These are phyloP conservation scores for Penstemon eatonii DNA, from an alignment of 257 asterid species.

Conservation along the genomic window DNA sequence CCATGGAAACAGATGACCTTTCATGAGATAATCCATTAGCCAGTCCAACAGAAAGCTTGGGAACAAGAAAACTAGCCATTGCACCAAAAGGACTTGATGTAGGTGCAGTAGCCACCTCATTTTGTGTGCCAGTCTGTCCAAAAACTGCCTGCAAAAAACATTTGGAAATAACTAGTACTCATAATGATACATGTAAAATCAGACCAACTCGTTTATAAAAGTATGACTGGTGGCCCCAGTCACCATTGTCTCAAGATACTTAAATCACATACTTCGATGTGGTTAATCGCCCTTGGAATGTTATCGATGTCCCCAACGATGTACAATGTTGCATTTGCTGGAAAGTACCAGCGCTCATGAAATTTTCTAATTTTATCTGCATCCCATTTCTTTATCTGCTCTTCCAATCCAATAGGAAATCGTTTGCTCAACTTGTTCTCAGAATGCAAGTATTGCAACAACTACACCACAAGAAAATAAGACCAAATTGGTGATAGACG, in stretches of 20 bases:
- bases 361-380: slow-evolving; percentile 95
- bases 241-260: slow-evolving; percentile 23
- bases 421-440: slow-evolving; percentile 98
- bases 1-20: slow-evolving; percentile 59
- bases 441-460: slow-evolving; percentile 93
- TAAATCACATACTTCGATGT: slow-evolving; percentile 74
- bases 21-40: slow-evolving; percentile 68
- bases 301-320: slow-evolving; percentile 93
- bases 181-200: slow-evolving; percentile 4
- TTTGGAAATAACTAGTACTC: slow-evolving; percentile 21
- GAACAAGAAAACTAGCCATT: slow-evolving; percentile 95
- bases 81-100: slow-evolving; percentile 88
- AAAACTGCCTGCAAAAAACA: slow-evolving; percentile 71
- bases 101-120: slow-evolving; percentile 56
- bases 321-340: slow-evolving; percentile 96
- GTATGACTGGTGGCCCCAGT: slow-evolving; percentile 20
- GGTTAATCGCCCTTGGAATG: slow-evolving; percentile 70
- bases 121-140: slow-evolving; percentile 67
- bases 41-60: slow-evolving; percentile 79
- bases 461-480: slow-evolving; percentile 44
- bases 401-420: slow-evolving; percentile 97
- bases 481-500: slow-evolving; percentile 18
- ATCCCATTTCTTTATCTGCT: slow-evolving; percentile 98
- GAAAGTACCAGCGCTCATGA: slow-evolving; percentile 99
- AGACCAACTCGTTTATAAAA: slow-evolving; percentile 19